Base-by-base conservation (phyloP, 257 asterid genomes). In the Lycium barbarum region DNA sequence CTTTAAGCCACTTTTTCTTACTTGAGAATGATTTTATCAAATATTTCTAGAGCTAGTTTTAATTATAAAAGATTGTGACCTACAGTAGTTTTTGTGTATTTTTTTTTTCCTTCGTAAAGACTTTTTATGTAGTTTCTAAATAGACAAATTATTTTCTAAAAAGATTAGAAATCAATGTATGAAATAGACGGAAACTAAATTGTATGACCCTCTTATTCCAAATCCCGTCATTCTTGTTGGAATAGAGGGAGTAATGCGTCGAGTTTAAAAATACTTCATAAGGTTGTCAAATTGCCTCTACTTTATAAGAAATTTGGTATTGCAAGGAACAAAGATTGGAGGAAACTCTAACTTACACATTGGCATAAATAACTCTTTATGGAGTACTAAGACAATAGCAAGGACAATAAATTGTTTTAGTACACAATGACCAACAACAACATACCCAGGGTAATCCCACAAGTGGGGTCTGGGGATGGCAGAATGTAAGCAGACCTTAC, bases 1-100 rank as follows among this genome's bases (percentile, higher is more conserved):
- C 57, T 72, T n/a, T 72, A n/a, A n/a, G 80, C 57, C 57, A 72
- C 9, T 57, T 72, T 72, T 70, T 45, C 45, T 58, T 72, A 45
- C 38, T 22, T 74, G 81, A 49, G 8, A 20, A 49, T 22, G 61
- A 49, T 20, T 33, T 40, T 49, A 74, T 47, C 61, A 74, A 47
- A 74, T 74, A 74, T 74, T 74, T 33, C 40, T 74, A 47, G 54
- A 74, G 11, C 61, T 49, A 74, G 18, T n/a, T 47, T 51, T 20
- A 74, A 74, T 20, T 49, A 7, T 2, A 74, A 74, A 74, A 49
- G 38, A 74, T 49, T 49, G 20, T 74, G 20, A 74, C 61, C 49
- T n/a, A 14, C 5, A 13, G 36, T 45, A 72, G 38, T n/a, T 72
- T 45, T 45, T 72, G 10, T 12, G 38, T 45, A 43, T 13, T 20